These are phyloP conservation scores for Tetrapisispora arboricola DNA, from an alignment of 805 yeast genomes.

Conservation along the genomic window DNA sequence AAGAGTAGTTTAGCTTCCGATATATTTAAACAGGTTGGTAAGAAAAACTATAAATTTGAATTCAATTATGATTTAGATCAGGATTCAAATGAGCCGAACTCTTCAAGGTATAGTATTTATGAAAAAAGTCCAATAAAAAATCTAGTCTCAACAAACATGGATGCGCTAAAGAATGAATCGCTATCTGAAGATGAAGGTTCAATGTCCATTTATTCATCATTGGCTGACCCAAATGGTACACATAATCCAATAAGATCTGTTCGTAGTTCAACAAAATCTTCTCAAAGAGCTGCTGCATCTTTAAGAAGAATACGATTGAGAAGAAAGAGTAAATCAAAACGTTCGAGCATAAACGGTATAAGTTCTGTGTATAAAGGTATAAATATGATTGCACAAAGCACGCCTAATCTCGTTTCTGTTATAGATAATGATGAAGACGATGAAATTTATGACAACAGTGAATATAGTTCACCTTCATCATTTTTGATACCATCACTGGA, in stretches of 20 bases:
- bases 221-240: slow-evolving; percentile 31
- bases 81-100: background rate
- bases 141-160: background rate
- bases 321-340: slow-evolving; percentile 40
- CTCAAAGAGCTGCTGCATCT: slow-evolving; percentile 58
- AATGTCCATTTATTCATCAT: slow-evolving; percentile 53
- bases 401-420: slow-evolving; percentile 26
- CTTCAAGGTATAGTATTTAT: background rate
- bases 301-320: slow-evolving; percentile 50
- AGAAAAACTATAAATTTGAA: slow-evolving; percentile 26
- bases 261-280: slow-evolving; percentile 36
- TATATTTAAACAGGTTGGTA: slow-evolving; percentile 18
- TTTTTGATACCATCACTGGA: slow-evolving; percentile 5
- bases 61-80: slow-evolving; percentile 18
- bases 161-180: background rate
- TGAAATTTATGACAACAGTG: background rate
- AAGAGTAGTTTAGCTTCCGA: background rate
- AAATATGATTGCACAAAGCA: slow-evolving; percentile 21
- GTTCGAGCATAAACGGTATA: slow-evolving; percentile 27
- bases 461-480: background rate
- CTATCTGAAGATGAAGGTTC: slow-evolving; percentile 52
- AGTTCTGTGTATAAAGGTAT: slow-evolving; percentile 15
- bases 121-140: background rate
- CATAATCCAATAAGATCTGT: slow-evolving; percentile 28
- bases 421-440: slow-evolving; percentile 12